Evolutionary conservation across 495 filamentous ascomycete genomes (phyloP).

Genomic region (Lasiosphaeris hirsuta): DNA sequence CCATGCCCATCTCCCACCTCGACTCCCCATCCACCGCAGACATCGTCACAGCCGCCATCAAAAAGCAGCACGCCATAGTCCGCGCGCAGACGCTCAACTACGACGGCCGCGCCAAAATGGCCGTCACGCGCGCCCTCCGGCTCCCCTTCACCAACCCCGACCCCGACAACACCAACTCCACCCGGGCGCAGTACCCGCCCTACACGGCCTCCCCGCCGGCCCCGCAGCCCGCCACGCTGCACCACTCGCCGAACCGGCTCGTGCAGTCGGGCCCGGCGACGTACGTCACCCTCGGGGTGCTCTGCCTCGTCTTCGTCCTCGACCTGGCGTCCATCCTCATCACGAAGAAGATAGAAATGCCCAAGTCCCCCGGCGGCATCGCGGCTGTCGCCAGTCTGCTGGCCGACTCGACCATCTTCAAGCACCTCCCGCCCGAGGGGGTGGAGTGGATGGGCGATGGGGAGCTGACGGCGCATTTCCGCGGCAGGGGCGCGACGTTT

Average conservation of each 20-base stretch:
- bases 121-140: constrained; percentile 1
- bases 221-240: background rate
- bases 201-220: background rate
- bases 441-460: constrained; percentile 3
- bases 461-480: constrained; percentile 1
- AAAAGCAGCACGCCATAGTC: constrained; percentile 6
- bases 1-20: constrained; percentile 1
- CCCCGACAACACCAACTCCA: background rate
- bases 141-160: background rate
- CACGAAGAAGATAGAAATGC: background rate
- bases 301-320: background rate
- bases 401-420: constrained; percentile 7
- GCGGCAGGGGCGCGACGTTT: background rate
- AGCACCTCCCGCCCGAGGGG: background rate
- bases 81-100: constrained; percentile 7
- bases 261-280: constrained; percentile 3
- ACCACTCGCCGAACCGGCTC: background rate
- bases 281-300: background rate
- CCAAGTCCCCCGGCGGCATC: constrained; percentile 4
- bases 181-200: background rate
- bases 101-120: constrained; percentile 1
- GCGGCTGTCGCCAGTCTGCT: constrained; percentile 1
- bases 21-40: background rate
- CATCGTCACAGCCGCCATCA: constrained; percentile 1
- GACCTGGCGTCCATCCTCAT: background rate